phyloP scores from a whole-genome alignment of 2,329 filamentous ascomycete species.

The Claviceps citrina region DNA sequence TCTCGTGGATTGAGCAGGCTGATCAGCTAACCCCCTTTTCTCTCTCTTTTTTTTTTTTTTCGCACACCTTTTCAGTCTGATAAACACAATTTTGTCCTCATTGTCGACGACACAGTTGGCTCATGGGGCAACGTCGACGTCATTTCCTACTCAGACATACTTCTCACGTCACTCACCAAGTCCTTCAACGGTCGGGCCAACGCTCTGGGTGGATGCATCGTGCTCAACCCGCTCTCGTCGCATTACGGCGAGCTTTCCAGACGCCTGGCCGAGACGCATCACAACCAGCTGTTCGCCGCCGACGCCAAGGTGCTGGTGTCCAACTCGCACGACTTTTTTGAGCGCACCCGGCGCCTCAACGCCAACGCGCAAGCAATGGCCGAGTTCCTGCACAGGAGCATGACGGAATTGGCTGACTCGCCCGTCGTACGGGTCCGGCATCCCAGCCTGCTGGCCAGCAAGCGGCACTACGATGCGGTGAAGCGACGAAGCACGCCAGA shows the following conservation, averaged over 20 bases:
- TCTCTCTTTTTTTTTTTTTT: not conserved
- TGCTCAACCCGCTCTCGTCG: constrained; percentile 31
- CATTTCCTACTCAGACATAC: constrained; percentile 29
- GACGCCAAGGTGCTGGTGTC: constrained; percentile 31
- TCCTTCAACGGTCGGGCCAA: constrained; percentile 41
- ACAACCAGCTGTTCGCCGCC: constrained; percentile 30
- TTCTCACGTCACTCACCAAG: constrained; percentile 41
- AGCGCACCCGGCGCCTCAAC: constrained; percentile 24
- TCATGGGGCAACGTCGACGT: constrained; percentile 36
- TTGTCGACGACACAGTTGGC: constrained; percentile 34
- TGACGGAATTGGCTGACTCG: constrained; percentile 14
- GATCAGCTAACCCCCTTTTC: not conserved
- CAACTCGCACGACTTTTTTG: constrained; percentile 30
- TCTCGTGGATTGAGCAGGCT: too few species aligned
- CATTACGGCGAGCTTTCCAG: constrained; percentile 23
- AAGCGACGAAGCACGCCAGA: constrained; percentile 25
- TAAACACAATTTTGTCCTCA: constrained; percentile 28
- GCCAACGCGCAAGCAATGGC: constrained; percentile 29
- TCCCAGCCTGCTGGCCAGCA: constrained; percentile 23
- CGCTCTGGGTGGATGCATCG: constrained; percentile 35
- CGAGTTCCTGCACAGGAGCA: constrained; percentile 19
- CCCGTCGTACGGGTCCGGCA: constrained; percentile 29
- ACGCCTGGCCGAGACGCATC: constrained; percentile 14
- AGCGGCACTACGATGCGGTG: constrained; percentile 19
- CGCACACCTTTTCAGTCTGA: constrained; percentile 19